Evolutionary conservation across 768 basidiomycete species (phyloP).

Genomic region (Mrakia blollopis): DNA sequence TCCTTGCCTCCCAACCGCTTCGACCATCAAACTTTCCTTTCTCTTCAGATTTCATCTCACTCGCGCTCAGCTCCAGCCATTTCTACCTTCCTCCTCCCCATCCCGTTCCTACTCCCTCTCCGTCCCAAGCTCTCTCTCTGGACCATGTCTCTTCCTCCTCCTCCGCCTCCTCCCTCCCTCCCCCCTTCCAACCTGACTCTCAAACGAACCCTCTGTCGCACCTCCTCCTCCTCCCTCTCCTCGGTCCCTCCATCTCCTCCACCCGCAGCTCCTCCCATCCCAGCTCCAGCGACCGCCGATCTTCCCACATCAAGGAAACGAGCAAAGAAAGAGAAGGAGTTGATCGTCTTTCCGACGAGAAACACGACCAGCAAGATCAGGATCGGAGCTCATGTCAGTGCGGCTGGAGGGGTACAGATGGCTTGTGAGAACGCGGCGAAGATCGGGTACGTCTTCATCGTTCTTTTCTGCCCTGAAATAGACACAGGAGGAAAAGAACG

Average conservation of each 20-base stretch:
- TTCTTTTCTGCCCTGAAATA: no score
- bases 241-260: not conserved
- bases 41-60: no score
- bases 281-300: not conserved
- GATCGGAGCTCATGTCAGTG: slow-evolving; percentile 76
- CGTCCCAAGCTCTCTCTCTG: no score
- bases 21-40: no score
- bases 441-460: slow-evolving; percentile 45
- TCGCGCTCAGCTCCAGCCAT: no score
- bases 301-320: not conserved
- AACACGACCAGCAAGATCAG: slow-evolving; percentile 23
- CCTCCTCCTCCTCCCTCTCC: not conserved
- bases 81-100: no score
- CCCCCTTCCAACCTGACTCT: not conserved
- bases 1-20: no score
- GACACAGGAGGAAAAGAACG: no score
- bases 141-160: not conserved
- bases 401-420: slow-evolving; percentile 73
- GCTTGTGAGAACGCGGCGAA: slow-evolving; percentile 63
- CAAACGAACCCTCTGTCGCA: slow-evolving; percentile 5
- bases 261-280: not conserved
- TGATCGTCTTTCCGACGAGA: slow-evolving; percentile 2
- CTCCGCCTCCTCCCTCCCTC: not conserved
- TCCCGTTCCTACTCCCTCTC: no score
- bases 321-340: not conserved